Evolutionary conservation across 2,329 filamentous ascomycete genomes (phyloP), one percentile per base, ranked within the genome.

Genomic region (Emericellopsis cladophorae): DNA sequence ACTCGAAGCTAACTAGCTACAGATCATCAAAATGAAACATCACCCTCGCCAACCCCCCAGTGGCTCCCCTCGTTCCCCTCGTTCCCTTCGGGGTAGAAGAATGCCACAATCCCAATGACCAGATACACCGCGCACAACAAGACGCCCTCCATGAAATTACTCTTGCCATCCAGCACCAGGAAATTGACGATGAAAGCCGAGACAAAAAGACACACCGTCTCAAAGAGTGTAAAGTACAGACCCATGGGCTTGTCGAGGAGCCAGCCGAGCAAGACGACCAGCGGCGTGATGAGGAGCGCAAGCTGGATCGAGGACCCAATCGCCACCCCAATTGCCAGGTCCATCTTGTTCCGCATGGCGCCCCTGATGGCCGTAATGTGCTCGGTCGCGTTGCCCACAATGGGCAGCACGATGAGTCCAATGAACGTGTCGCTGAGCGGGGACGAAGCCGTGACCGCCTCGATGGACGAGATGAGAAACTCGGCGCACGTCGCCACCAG

Each of bases 171-270:
- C 45, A 90, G 67, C 38, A 93, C 86, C 44, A 93, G 64, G 56
- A 92, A 93, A 61, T 90, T 92, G 60, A 90, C 84, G 46, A 93
- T 87, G 48, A 93, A 79, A 7, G 87, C 80, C 40, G 79, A 84
- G 40, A 90, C 77, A 59, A 93, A 93, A 52, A 93, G 74, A 42
- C 82, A 85, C 18, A 92, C 83, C 0, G 86, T 93, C 70, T 93
- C 86, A 60, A 93, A 94, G 38, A 87, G 72, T 45, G 86, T 86
- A 59, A 93, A 93, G 65, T 90, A 88, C 29, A 93, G 70, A 23
- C 81, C 74, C 79, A 85, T 84, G n/a, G 79, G 68, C 44, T 72
- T 73, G 45, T 69, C 61, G 57, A 84, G 72, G 45, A 70, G 72
- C 81, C 81, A 85, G n/a, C 79, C 81, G 16, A 84, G 64, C 21